These are phyloP conservation scores for Saccharum hybrid DNA, from an alignment of 202 grass and related monocot species.

Conservation along the genomic window DNA sequence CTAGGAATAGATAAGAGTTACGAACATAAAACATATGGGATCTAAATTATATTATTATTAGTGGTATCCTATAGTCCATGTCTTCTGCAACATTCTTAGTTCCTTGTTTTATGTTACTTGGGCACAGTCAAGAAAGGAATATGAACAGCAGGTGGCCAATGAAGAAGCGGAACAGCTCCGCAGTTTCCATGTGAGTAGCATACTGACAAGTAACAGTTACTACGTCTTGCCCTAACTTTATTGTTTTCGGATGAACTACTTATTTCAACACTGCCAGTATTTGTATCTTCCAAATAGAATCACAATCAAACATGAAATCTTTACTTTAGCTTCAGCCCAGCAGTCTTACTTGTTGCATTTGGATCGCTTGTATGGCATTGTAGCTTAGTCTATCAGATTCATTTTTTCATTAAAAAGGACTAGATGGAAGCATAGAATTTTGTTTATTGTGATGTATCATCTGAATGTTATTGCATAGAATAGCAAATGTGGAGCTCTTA, in stretches of 20 bases:
- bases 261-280: background rate
- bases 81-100: conserved; percentile 26
- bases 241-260: background rate
- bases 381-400: background rate
- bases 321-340: background rate
- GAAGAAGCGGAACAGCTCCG: conserved; percentile 89
- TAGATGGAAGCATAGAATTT: background rate
- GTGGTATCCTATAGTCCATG: background rate
- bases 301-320: background rate
- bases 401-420: background rate
- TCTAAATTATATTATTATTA: conserved; percentile 18
- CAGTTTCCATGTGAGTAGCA: conserved; percentile 73
- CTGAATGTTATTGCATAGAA: background rate
- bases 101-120: conserved; percentile 27
- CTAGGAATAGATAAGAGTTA: conserved; percentile 22
- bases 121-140: conserved; percentile 78
- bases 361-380: background rate
- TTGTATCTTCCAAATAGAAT: conserved; percentile 6
- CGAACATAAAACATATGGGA: background rate
- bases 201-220: conserved; percentile 11
- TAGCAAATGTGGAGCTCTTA: background rate
- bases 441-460: background rate
- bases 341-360: background rate
- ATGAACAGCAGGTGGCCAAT: conserved; percentile 83
- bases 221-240: background rate